These are phyloP conservation scores for Poa pratensis DNA, from an alignment of 176 grass and related monocot species.

Conservation along the genomic window DNA sequence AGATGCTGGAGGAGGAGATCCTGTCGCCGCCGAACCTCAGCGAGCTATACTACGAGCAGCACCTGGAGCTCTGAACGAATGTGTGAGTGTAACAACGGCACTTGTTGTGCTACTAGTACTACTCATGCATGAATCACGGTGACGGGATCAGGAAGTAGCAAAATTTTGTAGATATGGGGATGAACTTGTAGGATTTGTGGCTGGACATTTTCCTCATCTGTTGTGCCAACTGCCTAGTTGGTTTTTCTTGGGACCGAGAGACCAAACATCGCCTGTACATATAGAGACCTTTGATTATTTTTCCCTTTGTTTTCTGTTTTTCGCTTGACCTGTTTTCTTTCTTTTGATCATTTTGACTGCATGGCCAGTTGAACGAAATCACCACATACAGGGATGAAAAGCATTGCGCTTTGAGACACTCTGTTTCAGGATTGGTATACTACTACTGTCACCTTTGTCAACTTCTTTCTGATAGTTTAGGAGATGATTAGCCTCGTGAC, in stretches of 20 bases:
- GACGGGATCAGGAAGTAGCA: neutral
- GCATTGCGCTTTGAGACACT: neutral
- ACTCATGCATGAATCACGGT: neutral
- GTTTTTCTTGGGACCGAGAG: slow-evolving; percentile 44
- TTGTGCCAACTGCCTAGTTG: neutral
- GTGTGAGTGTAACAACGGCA: neutral
- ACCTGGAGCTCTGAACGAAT: slow-evolving; percentile 69
- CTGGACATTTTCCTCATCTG: neutral
- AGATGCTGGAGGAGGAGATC: slow-evolving; percentile 98
- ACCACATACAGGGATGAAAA: too few species aligned
- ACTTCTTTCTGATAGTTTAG: neutral
- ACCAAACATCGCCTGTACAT: slow-evolving; percentile 39
- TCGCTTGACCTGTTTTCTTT: neutral
- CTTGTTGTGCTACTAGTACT: neutral
- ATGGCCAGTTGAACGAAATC: neutral
- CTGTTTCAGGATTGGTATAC: neutral
- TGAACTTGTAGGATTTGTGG: slow-evolving; percentile 31
- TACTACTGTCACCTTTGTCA: neutral
- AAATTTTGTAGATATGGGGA: slow-evolving; percentile 51
- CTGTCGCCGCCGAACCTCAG: slow-evolving; percentile 79
- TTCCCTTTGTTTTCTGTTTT: neutral
- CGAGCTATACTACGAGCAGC: slow-evolving; percentile 74
- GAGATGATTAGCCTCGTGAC: neutral
- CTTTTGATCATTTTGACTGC: neutral
- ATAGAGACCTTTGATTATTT: neutral